Base-by-base conservation (phyloP, 2,329 filamentous ascomycete species). In the Laburnicola sp. region DNA sequence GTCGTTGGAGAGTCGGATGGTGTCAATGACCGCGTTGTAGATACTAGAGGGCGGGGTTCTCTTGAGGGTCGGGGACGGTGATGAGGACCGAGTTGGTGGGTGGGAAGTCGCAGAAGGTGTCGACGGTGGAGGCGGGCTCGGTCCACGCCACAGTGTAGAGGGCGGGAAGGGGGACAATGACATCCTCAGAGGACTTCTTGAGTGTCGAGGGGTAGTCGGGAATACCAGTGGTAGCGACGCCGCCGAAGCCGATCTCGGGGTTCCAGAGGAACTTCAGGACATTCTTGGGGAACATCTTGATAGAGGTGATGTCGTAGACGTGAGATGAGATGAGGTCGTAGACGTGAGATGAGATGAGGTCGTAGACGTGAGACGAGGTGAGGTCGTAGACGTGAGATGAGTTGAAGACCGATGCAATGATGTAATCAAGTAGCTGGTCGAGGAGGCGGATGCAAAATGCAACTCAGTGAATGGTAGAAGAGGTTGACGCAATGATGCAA, bases 1-100 rank as follows among this genome's bases (percentile, higher is more conserved):
- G 10, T 36, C 25, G n/a, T 47, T 48, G 10, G 49, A 42, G 21
- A 44, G 16, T 9, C 49, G 44, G 21, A 48, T 43, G 6, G 28
- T 39, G 25, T 47, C 44, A 10, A 44, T 23, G 1, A 44, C 44
- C 9, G 49, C 45, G 3, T 41, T 39, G 21, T 51, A 48, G 16
- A 16, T 16, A 16, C 16, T 16, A 16, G 11, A 48, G 28, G 10
- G 44, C 43, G 10, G 49, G 44, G 16, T 44, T 26, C 9, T 16
- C n/a, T 22, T 35, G 31, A 2, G 49, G 38, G 8, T 44, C 39
- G 7, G 31, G 31, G 3, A 43, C n/a, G 8, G 27, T 4, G 8
- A 39, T 51, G 21, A 23, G 23, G 4, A 21, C 31, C 5, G n/a
- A 4, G 22, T 34, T 10, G 3, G 41, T 32, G 7, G 41, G 41